Evolutionary conservation across 2,329 filamentous ascomycete genomes (phyloP), one percentile per base, ranked within the genome.

Genomic region (Talaromyces sp.): DNA sequence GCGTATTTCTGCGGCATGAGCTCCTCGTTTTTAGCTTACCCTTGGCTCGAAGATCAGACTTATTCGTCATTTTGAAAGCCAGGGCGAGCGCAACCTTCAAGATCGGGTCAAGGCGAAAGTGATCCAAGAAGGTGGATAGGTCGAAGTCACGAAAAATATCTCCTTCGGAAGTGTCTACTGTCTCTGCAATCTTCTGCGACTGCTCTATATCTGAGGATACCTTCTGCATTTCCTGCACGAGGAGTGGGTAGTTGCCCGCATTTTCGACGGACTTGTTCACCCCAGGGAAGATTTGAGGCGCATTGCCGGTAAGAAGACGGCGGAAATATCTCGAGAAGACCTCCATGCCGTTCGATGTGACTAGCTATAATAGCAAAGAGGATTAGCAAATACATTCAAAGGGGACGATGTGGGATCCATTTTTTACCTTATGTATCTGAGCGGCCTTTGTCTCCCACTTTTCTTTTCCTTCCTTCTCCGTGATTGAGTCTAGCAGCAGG

Each of bases 271-370:
- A 83, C 74, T 91, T 84, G 65, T 85, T 89, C 49, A 87, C 80
- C 58, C 88, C 86, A 47, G 91, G 87, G 71, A 97, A 97, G 71
- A 99, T 94, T 68, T 94, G 88, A 59, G 87, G 80, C 66, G 92
- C 91, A 85, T 97, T 97, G 77, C 88, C 87, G 75, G 88, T 89
- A 70, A 99, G 85, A 71, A 97, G 82, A 75, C 93, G 90, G 75
- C 91, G 87, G 76, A 99, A 96, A 75, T 94, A 97, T 80, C 92
- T 95, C 56, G 90, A 87, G 74, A 92, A 97, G 71, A 97, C 91
- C 82, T 99, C 95, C 93, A 99, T 99, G 71, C 92, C 92, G 91
- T 96, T 88, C 68, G 93, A 92, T 85, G 96, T 88, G 78, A 97
- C 88, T 73, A 97, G 86, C 90, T 96, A 58, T 7, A 44, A 16